These are phyloP conservation scores for Rozella allomycis DNA, from an alignment of 371 early-diverging fungal species.

Conservation along the genomic window DNA sequence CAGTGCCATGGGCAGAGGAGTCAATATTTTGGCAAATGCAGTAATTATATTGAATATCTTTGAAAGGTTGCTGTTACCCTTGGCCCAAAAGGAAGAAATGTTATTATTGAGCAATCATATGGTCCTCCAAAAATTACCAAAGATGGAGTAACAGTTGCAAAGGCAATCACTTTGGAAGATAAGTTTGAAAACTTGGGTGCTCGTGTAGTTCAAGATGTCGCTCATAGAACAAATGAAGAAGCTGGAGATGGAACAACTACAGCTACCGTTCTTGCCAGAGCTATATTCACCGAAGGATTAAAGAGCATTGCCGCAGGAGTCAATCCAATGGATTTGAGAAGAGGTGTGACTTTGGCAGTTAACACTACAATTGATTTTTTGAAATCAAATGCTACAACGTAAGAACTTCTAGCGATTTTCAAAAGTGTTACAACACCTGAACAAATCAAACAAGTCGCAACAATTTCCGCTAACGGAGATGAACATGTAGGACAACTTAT, in stretches of 20 bases:
- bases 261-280: conserved; percentile 78
- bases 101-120: conserved; percentile 85
- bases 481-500: conserved; percentile 79
- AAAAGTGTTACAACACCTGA: conserved; percentile 74
- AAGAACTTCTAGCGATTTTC: no score
- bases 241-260: conserved; percentile 98
- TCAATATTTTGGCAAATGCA: conserved; percentile 84
- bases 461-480: conserved; percentile 96
- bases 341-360: conserved; percentile 81
- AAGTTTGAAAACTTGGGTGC: conserved; percentile 14
- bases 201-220: conserved; percentile 91
- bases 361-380: conserved; percentile 63
- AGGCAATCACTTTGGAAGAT: conserved; percentile 72
- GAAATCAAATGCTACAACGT: conserved; percentile 57
- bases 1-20: conserved; percentile 71
- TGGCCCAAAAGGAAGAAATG: conserved; percentile 94
- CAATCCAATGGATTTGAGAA: conserved; percentile 92
- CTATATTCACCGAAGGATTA: conserved; percentile 92
- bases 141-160: conserved; percentile 97
- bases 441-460: conserved; percentile 84
- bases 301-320: conserved; percentile 96
- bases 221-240: conserved; percentile 92
- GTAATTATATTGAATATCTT: no score
- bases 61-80: conserved; percentile 93
- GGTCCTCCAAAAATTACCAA: conserved; percentile 97